Conservation (phyloP, 306 rosid species). For the Sicyos edulis region DNA sequence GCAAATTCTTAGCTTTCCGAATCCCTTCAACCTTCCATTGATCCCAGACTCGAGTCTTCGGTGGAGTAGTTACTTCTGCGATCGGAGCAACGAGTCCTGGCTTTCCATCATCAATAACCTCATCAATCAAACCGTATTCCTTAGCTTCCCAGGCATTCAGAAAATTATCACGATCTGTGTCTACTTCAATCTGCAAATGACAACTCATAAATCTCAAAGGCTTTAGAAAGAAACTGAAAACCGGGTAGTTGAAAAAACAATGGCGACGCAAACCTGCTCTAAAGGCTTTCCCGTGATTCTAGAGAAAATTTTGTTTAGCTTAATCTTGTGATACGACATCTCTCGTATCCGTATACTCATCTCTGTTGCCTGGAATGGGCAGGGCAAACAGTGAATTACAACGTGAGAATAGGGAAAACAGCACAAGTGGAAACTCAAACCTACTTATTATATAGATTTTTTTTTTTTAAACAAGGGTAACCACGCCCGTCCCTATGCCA, state of each 20-base stretch:
- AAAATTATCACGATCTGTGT: slow-evolving; percentile 80
- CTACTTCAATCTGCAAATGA: slow-evolving; percentile 59
- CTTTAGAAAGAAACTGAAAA: neutral
- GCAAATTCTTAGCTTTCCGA: slow-evolving; percentile 49
- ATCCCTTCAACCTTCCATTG: slow-evolving; percentile 54
- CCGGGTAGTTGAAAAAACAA: neutral
- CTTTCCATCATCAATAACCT: slow-evolving; percentile 81
- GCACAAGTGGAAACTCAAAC: neutral
- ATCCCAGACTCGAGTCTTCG: slow-evolving; percentile 51
- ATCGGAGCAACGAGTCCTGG: slow-evolving; percentile 86
- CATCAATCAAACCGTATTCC: slow-evolving; percentile 81
- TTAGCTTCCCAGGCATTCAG: slow-evolving; percentile 95
- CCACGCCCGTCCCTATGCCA: too few species aligned
- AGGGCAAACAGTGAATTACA: slow-evolving; percentile 4
- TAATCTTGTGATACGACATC: slow-evolving; percentile 75
- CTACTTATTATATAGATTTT: too few species aligned
- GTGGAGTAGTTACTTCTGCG: slow-evolving; percentile 65
- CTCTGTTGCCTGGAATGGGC: slow-evolving; percentile 56
- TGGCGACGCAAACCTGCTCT: slow-evolving; percentile 49
- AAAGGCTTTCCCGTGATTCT: slow-evolving; percentile 69
- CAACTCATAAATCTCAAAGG: neutral
- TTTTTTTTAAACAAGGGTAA: too few species aligned
- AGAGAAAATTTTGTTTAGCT: slow-evolving; percentile 82
- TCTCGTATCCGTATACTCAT: slow-evolving; percentile 73
- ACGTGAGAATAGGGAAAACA: neutral